Percentiles rank a stretch among this genome's conserved stretches.
These are phyloP conservation scores for Naganishia vaughanmartiniae DNA, from an alignment of 768 basidiomycete species.

Conservation along the genomic window DNA sequence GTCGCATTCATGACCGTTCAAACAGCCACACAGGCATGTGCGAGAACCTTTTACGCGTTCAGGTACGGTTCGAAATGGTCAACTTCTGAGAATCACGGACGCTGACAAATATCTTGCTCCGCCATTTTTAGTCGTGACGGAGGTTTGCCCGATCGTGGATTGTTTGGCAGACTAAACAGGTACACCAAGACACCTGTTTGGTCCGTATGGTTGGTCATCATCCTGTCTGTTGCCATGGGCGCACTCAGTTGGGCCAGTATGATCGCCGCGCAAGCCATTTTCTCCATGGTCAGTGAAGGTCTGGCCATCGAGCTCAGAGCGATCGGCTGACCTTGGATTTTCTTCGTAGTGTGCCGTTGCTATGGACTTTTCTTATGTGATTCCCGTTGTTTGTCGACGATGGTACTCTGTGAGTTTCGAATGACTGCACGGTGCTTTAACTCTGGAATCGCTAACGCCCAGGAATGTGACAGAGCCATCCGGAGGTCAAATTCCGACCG, in stretches of 20 bases:
- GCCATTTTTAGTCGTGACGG: conserved; percentile 40
- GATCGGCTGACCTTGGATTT: neutral
- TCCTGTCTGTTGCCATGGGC: conserved; percentile 61
- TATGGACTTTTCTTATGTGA: conserved; percentile 71
- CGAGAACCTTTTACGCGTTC: conserved; percentile 78
- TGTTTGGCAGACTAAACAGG: conserved; percentile 67
- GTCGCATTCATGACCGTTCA: conserved; percentile 85
- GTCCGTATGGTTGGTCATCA: conserved; percentile 70
- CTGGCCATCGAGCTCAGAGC: neutral
- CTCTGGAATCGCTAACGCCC: neutral
- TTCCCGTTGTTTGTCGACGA: conserved; percentile 72
- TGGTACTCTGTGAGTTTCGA: conserved; percentile 54
- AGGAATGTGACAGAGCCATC: conserved; percentile 58
- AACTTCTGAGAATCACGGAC: neutral
- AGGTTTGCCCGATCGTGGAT: conserved; percentile 73
- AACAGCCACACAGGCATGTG: conserved; percentile 71
- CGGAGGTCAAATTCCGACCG: conserved; percentile 77
- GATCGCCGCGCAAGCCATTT: conserved; percentile 74
- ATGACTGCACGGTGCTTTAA: neutral
- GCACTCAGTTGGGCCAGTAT: conserved; percentile 74
- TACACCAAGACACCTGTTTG: conserved; percentile 71
- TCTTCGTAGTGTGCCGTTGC: conserved; percentile 39
- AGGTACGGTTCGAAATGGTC: conserved; percentile 60
- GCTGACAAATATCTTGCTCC: neutral
- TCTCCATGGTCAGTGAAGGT: conserved; percentile 58